Conservation (phyloP, 1,139 yeast genomes). For the Kodamaea sp. region DNA sequence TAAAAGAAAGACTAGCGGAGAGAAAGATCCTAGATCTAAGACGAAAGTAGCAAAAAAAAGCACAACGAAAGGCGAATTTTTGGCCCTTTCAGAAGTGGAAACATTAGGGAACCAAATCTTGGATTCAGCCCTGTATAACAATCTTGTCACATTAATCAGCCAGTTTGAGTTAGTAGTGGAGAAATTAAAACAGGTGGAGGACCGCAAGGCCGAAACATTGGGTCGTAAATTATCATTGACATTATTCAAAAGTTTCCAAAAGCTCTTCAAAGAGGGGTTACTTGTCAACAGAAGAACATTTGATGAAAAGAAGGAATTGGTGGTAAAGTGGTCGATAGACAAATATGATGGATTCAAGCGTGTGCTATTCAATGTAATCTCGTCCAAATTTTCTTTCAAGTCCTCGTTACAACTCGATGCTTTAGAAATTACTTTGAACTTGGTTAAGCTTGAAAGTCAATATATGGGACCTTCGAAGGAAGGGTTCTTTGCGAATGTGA, state of each 20-base stretch:
- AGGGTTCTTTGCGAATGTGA: constrained; percentile 62
- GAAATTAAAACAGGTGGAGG: constrained; percentile 18
- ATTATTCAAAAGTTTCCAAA: constrained; percentile 58
- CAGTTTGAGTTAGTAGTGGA: constrained; percentile 33
- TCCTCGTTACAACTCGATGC: constrained; percentile 60
- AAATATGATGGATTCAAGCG: constrained; percentile 60
- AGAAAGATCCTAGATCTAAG: constrained; percentile 1
- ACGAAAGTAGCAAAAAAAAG: constrained; percentile 5
- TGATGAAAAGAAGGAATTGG: constrained; percentile 48
- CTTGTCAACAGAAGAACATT: constrained; percentile 39
- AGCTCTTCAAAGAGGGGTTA: constrained; percentile 50
- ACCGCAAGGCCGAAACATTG: constrained; percentile 28
- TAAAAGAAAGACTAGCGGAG: constrained; percentile 8
- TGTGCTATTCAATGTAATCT: constrained; percentile 43
- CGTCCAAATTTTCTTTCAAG: constrained; percentile 30
- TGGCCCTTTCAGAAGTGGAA: constrained; percentile 33
- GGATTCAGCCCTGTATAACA: constrained; percentile 45
- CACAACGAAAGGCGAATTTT: constrained; percentile 9
- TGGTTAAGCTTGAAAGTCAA: constrained; percentile 60
- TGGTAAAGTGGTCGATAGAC: constrained; percentile 63
- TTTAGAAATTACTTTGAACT: constrained; percentile 62
- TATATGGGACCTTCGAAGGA: constrained; percentile 48
- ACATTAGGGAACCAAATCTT: constrained; percentile 32
- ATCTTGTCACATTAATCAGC: constrained; percentile 46
- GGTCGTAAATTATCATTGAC: constrained; percentile 55